Percentiles rank a stretch among this genome's conserved stretches.
Conservation (phyloP, 371 early-diverging fungal species). For the Entomophthora muscae region DNA sequence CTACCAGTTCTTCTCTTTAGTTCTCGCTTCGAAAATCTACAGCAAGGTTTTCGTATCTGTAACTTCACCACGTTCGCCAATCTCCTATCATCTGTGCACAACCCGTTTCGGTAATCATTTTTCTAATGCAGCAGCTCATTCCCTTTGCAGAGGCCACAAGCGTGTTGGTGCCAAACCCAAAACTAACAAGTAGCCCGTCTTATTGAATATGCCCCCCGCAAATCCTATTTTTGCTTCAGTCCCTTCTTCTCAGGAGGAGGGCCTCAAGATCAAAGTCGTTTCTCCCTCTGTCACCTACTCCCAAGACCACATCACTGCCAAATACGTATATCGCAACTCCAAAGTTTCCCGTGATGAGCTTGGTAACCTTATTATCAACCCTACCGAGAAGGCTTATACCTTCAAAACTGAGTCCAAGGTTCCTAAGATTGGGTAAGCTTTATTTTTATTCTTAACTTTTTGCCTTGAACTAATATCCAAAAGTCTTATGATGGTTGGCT, state of each 20-base stretch:
- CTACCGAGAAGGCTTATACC: conserved; percentile 67
- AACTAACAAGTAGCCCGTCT: conserved; percentile 10
- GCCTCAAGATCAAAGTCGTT: conserved; percentile 59
- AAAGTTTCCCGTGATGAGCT: conserved; percentile 45
- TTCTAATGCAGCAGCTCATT: neutral
- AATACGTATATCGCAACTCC: conserved; percentile 78
- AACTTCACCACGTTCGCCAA: conserved; percentile 52
- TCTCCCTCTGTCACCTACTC: conserved; percentile 77
- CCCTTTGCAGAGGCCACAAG: neutral
- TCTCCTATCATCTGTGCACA: conserved; percentile 65
- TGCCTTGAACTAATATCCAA: conserved; percentile 8
- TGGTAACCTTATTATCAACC: conserved; percentile 53
- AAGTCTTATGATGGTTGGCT: conserved; percentile 94
- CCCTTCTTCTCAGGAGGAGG: conserved; percentile 17
- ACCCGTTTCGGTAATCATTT: conserved; percentile 50
- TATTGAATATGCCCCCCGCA: conserved; percentile 15
- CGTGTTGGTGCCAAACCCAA: conserved; percentile 12
- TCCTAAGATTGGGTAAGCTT: conserved; percentile 57
- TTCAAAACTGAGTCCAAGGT: conserved; percentile 73
- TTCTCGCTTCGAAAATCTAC: neutral
- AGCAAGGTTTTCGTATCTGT: neutral
- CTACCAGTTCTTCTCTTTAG: neutral
- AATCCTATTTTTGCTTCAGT: conserved; percentile 14
- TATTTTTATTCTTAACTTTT: neutral
- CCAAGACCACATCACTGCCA: conserved; percentile 55